Conservation (phyloP, 2,329 filamentous ascomycete species). For the Aureobasidium sp. region DNA sequence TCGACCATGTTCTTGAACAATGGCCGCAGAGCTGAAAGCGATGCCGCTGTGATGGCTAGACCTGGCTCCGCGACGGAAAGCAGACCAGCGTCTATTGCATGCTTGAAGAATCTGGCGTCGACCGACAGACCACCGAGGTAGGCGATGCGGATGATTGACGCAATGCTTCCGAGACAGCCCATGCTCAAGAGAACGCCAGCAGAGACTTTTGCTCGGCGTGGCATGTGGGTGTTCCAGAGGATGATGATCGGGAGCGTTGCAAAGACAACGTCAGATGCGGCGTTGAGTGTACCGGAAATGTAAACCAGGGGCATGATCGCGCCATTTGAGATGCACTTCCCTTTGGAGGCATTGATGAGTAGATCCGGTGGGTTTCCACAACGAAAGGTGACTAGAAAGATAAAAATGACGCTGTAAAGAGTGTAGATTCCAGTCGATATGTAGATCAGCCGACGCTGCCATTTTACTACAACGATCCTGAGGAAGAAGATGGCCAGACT, state of each 20-base stretch:
- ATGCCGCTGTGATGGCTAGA: conserved; percentile 20
- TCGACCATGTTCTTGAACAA: conserved; percentile 16
- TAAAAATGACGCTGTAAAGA: not conserved
- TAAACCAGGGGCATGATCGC: conserved; percentile 13
- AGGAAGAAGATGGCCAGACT: conserved; percentile 17
- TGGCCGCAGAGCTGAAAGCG: conserved; percentile 19
- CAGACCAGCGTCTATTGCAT: conserved; percentile 15
- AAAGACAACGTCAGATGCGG: conserved; percentile 13
- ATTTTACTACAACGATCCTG: conserved; percentile 11
- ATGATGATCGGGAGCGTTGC: conserved; percentile 8
- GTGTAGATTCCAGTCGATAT: not conserved
- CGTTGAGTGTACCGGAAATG: conserved; percentile 10
- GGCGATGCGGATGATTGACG: conserved; percentile 15
- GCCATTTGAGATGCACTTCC: conserved; percentile 11
- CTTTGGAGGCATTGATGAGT: conserved; percentile 5
- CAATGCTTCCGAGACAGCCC: conserved; percentile 10
- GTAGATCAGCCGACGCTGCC: conserved; percentile 13
- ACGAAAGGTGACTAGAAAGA: conserved; percentile 2
- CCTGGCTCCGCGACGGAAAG: conserved; percentile 18
- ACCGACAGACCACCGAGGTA: not conserved
- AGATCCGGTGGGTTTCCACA: not conserved
- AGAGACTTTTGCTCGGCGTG: conserved; percentile 9
- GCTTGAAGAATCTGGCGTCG: not conserved
- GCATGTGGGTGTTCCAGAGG: conserved; percentile 15
- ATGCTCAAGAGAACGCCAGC: conserved; percentile 12